phyloP scores from a whole-genome alignment of 1,139 yeast species.

The Sugiyamaella xylanicola region DNA sequence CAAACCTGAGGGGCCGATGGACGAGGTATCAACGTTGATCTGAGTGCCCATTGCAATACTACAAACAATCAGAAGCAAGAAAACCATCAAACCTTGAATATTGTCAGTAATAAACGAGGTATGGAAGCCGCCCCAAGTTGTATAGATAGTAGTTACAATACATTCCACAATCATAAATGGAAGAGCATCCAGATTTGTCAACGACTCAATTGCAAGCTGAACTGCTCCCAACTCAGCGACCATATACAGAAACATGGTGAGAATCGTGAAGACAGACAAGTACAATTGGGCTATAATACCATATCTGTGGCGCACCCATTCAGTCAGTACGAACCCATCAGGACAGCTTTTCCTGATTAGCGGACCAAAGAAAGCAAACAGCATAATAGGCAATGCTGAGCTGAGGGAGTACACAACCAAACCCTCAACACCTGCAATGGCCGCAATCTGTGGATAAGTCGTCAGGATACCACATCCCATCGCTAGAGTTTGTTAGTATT shows the following conservation, averaged over 20 bases:
- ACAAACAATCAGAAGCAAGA: conserved; percentile 67
- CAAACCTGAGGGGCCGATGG: conserved; percentile 65
- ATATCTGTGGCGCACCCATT: conserved; percentile 85
- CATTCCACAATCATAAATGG: conserved; percentile 87
- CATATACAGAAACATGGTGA: conserved; percentile 86
- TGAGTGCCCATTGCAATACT: conserved; percentile 80
- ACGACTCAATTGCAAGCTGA: conserved; percentile 69
- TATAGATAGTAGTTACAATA: conserved; percentile 82
- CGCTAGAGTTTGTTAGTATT: conserved; percentile 48
- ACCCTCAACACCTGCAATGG: conserved; percentile 85
- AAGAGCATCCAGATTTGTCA: conserved; percentile 78
- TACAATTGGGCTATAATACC: conserved; percentile 74
- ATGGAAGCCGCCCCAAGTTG: conserved; percentile 85
- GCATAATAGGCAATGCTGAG: conserved; percentile 80
- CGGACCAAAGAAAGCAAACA: conserved; percentile 85
- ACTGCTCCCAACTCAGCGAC: conserved; percentile 84
- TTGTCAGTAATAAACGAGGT: conserved; percentile 89
- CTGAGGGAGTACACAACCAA: conserved; percentile 77
- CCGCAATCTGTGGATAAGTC: conserved; percentile 85
- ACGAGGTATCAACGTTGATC: conserved; percentile 64
- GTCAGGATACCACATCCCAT: conserved; percentile 90
- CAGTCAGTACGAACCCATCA: conserved; percentile 89
- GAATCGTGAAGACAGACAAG: conserved; percentile 76
- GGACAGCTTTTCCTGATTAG: conserved; percentile 77
- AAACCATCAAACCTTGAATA: conserved; percentile 76